These are phyloP conservation scores for Agrostemma githago DNA, from an alignment of 148 eudicot genomes.

Conservation along the genomic window DNA sequence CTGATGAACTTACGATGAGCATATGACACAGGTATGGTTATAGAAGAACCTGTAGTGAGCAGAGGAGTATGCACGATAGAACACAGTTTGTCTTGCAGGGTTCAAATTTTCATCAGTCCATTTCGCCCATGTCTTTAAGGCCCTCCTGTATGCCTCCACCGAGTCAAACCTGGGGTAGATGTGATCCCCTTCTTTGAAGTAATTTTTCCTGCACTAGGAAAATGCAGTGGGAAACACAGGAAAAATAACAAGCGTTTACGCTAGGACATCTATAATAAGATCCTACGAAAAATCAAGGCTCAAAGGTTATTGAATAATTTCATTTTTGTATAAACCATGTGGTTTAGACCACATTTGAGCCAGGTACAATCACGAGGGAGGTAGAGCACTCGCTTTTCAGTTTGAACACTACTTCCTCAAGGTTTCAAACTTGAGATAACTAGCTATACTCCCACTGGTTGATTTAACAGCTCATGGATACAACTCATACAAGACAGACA, in stretches of 20 bases:
- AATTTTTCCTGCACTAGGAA: constrained; percentile 62
- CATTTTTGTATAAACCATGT: neutral
- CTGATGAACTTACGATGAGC: neutral
- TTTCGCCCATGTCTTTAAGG: constrained; percentile 81
- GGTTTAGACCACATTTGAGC: neutral
- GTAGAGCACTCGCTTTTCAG: neutral
- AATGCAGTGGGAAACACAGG: constrained; percentile 1
- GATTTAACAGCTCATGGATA: neutral
- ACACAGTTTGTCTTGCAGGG: constrained; percentile 48
- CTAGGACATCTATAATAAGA: neutral
- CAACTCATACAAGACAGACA: too few relatives aligned
- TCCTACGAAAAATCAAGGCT: neutral
- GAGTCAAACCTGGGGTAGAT: constrained; percentile 65
- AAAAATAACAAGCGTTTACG: neutral
- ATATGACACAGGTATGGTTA: neutral
- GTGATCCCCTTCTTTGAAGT: constrained; percentile 76
- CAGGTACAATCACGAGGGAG: neutral
- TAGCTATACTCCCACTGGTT: neutral
- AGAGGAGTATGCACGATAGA: constrained; percentile 90
- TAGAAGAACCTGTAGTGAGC: constrained; percentile 75
- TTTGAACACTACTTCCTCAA: neutral
- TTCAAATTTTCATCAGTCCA: constrained; percentile 68
- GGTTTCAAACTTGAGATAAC: neutral
- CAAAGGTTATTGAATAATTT: neutral
- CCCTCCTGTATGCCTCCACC: constrained; percentile 80